Evolutionary conservation across 129 eudicot species (phyloP), one percentile per base, ranked within the genome.

Genomic region (Lactuca saligna): DNA sequence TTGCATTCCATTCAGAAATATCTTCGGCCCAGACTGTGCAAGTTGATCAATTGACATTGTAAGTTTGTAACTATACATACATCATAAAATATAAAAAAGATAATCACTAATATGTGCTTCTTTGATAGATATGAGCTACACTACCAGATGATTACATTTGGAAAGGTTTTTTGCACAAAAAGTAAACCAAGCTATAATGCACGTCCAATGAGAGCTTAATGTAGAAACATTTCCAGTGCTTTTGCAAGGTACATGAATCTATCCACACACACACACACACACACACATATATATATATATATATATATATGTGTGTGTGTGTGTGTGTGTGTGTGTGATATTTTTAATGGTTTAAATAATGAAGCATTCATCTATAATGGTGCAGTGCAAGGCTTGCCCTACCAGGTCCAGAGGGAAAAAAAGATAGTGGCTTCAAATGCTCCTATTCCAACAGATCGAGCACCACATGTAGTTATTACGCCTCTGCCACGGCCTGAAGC

Each of bases 91-190:
- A 33, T 6, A 17, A 10, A 20, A n/a, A 12, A 17, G 12, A 61
- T 54, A 56, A 14, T 33, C 54, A 74, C 49, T 79, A 68, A 69
- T 61, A 55, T 76, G 49, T 49, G 70, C 46, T 33, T 79, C 34
- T 48, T 63, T 71, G 74, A 65, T 84, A 93, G 99, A 83, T 93
- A 93, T 54, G 99, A 93, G 85, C 82, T 93, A n/a, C 99, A 93
- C 70, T 93, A 89, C 72, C 99, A 93, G 41, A 82, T 93, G 99
- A 93, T 93, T 57, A 93, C 99, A 59, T 93, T 93, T 76, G 99
- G 99, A 81, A 93, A 93, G 97, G 97, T 93, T 20, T 93, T 93
- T 72, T 93, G 99, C 86, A 89, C 99, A 31, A 93, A 93, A 83
- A 85, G 82, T 54, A 78, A 83, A 42, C 99, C 99, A 31, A 93